Evolutionary conservation across 768 basidiomycete genomes (phyloP), one percentile per base, ranked within the genome.

Genomic region (Kwoniella heveanensis): DNA sequence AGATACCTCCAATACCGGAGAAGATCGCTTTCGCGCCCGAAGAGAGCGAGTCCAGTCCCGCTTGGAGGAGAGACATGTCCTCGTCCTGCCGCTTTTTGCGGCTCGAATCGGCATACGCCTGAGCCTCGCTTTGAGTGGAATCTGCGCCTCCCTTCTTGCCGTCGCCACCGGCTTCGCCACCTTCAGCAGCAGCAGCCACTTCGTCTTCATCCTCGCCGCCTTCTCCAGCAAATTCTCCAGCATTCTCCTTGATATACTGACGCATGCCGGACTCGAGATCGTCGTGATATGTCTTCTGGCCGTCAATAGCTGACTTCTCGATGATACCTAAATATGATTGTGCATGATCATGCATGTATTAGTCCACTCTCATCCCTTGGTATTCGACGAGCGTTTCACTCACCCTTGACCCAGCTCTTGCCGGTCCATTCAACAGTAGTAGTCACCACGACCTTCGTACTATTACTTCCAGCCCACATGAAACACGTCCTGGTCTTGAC

Each of bases 391-490:
- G 19, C n/a, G 9, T 8, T 30, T 6, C 12, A 36, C 82, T 68
- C 61, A 92, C 93, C 89, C 81, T 91, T 95, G 80, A 99, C 93
- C 81, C 97, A 98, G 81, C 91, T 94, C 70, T 92, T 85, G 48
- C 94, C 94, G 0, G 91, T 91, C 93, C 95, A 99, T 64, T 97
- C 94, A 1, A 98, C 91, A 67, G 89, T 86, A 3, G 90, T 92
- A 46, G 91, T 93, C 2, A 98, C 91, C 12, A 93, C 67, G 15
- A 99, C 86, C 62, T 85, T 86, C 6, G 90, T 89, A 24, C 88
- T 85, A 55, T 89, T 84, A 2, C 85, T 82, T 55, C 89, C 88
- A 12, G 92, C 93, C 93, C 93, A 99, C 83, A 86, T 98, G 51
- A 98, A 83, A 77, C 95, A 97, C 13, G 94, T 96, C 70, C 88